phyloP scores from a whole-genome alignment of 2,329 filamentous ascomycete genomes.

The Paecilomyces formosus region DNA sequence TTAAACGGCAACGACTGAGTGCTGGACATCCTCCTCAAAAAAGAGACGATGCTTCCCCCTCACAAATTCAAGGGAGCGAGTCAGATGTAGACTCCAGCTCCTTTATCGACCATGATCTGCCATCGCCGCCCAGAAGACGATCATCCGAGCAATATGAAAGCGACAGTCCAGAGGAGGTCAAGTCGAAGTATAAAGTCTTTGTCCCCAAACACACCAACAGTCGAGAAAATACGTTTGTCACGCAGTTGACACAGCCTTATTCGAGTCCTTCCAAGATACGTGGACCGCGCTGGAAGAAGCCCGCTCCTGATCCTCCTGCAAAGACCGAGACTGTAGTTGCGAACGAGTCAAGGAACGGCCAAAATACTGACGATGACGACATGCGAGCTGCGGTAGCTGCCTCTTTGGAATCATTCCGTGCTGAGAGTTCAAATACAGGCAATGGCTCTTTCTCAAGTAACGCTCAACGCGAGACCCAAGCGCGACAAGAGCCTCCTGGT shows the following conservation, averaged over 20 bases:
- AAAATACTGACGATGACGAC: slow-evolving; percentile 8
- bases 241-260: slow-evolving; percentile 39
- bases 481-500: neutral
- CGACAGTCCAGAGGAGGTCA: slow-evolving; percentile 7
- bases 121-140: slow-evolving; percentile 8
- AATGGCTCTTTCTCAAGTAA: neutral
- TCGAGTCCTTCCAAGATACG: slow-evolving; percentile 47
- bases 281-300: slow-evolving; percentile 45
- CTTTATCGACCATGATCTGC: slow-evolving; percentile 14
- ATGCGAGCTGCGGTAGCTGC: slow-evolving; percentile 30
- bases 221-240: slow-evolving; percentile 40
- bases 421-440: slow-evolving; percentile 15
- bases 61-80: slow-evolving; percentile 1
- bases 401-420: slow-evolving; percentile 30
- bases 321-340: neutral
- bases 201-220: slow-evolving; percentile 31
- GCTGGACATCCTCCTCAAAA: neutral
- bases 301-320: slow-evolving; percentile 19
- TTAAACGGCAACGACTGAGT: slow-evolving; percentile 28
- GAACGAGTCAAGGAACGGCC: neutral
- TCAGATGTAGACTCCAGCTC: slow-evolving; percentile 11
- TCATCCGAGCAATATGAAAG: slow-evolving; percentile 13
- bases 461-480: neutral
- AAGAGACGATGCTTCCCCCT: neutral
- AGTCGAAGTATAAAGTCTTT: slow-evolving; percentile 33